Conservation (phyloP, 495 filamentous ascomycete species). For the Penicillium cinerascens region DNA sequence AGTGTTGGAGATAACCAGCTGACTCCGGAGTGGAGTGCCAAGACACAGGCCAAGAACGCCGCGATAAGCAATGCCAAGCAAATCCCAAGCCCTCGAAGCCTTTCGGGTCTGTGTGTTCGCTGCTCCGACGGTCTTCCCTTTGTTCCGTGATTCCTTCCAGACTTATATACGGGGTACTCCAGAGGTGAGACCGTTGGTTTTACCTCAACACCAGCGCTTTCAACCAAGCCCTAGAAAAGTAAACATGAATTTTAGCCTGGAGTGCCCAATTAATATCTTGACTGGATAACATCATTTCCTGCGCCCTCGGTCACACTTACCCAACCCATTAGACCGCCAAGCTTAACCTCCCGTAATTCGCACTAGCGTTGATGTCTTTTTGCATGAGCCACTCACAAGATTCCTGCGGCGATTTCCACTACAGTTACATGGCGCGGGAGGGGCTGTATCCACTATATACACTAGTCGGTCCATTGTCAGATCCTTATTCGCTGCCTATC, state of each 20-base stretch:
- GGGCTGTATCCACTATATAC: background rate
- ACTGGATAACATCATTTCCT: background rate
- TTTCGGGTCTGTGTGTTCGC: slow-evolving; percentile 8
- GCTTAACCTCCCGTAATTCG: slow-evolving; percentile 5
- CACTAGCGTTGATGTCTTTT: background rate
- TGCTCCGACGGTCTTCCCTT: slow-evolving; percentile 5
- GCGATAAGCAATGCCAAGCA: slow-evolving; percentile 4
- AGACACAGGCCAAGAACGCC: background rate
- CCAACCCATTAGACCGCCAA: background rate
- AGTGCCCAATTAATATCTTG: background rate
- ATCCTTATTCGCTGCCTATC: background rate
- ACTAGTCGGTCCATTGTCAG: background rate
- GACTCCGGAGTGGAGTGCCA: background rate
- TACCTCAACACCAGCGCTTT: background rate
- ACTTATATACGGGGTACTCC: no score
- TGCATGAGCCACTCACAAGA: background rate
- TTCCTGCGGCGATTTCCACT: background rate
- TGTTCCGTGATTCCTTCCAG: background rate
- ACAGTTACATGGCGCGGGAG: slow-evolving; percentile 13
- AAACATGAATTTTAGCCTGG: no score
- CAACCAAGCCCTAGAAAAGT: no score
- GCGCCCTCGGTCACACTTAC: background rate
- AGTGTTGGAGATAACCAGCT: background rate
- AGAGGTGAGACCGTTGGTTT: no score
- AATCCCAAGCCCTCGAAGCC: slow-evolving; percentile 2